Percentiles rank a stretch among this genome's conserved stretches.
Conservation (phyloP, 805 yeast species). For the Torulaspora indica region DNA sequence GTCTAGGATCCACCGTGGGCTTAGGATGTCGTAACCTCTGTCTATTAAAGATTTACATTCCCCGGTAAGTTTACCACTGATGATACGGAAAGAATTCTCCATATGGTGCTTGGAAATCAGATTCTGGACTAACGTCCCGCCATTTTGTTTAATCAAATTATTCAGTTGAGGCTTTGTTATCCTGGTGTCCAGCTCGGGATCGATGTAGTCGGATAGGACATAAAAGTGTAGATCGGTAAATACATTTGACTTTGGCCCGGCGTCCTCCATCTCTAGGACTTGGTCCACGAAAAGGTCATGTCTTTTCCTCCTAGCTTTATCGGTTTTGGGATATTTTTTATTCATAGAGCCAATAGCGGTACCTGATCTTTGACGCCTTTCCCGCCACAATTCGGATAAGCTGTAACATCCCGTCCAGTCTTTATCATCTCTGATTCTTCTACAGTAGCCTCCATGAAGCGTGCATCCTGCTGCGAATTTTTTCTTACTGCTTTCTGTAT, state of each 20-base stretch:
- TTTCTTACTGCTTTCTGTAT: slow-evolving; percentile 39
- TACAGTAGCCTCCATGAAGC: slow-evolving; percentile 69
- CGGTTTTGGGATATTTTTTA: slow-evolving; percentile 29
- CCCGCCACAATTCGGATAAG: slow-evolving; percentile 43
- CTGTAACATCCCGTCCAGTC: slow-evolving; percentile 52
- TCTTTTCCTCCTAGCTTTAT: slow-evolving; percentile 33
- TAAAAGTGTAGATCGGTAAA: slow-evolving; percentile 47
- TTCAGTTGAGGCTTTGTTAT: slow-evolving; percentile 38
- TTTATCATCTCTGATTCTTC: slow-evolving; percentile 65
- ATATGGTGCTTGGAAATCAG: slow-evolving; percentile 22
- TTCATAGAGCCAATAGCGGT: slow-evolving; percentile 19
- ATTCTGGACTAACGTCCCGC: slow-evolving; percentile 46
- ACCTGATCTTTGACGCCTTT: slow-evolving; percentile 11
- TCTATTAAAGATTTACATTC: slow-evolving; percentile 39
- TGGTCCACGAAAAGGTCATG: slow-evolving; percentile 10
- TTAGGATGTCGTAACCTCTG: slow-evolving; percentile 56
- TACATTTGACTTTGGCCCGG: slow-evolving; percentile 30
- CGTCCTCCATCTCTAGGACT: not conserved
- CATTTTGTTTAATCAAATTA: slow-evolving; percentile 41
- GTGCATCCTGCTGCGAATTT: slow-evolving; percentile 65
- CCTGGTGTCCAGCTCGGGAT: slow-evolving; percentile 21
- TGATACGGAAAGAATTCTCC: slow-evolving; percentile 24
- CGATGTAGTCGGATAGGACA: slow-evolving; percentile 49
- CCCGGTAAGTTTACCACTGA: slow-evolving; percentile 40
- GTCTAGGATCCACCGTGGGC: slow-evolving; percentile 70